phyloP scores from a whole-genome alignment of 108 stramenopile species.

The Skeletonema costatum region DNA sequence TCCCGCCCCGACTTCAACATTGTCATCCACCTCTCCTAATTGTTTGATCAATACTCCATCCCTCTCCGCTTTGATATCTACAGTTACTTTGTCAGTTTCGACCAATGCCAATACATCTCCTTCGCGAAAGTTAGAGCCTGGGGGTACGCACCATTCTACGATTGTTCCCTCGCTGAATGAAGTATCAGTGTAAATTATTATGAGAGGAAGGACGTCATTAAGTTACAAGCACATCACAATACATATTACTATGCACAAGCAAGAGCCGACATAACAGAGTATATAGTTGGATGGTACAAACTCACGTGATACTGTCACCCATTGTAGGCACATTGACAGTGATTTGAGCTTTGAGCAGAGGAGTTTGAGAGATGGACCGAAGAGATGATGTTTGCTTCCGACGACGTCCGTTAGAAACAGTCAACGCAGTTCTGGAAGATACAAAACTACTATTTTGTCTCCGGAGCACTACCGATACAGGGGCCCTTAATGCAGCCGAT shows the following conservation, averaged over 20 bases:
- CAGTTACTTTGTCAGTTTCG: constrained; percentile 94
- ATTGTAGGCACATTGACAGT: constrained; percentile 80
- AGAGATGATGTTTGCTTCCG: not conserved
- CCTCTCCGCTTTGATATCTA: constrained; percentile 88
- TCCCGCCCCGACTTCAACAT: constrained; percentile 79
- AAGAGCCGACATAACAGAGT: not conserved
- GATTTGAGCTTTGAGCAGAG: constrained; percentile 46
- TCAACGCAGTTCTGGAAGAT: not conserved
- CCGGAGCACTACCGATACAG: not conserved
- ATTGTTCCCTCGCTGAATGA: constrained; percentile 78
- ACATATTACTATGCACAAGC: not conserved
- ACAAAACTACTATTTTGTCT: not conserved
- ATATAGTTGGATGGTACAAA: constrained; percentile 8
- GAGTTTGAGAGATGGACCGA: constrained; percentile 46
- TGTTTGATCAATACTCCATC: constrained; percentile 79
- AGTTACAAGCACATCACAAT: not conserved
- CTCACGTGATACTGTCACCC: constrained; percentile 85
- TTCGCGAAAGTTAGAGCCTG: constrained; percentile 74
- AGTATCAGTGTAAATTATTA: constrained; percentile 17
- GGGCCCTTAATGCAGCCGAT: not conserved
- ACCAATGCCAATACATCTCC: constrained; percentile 89
- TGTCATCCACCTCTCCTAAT: constrained; percentile 79
- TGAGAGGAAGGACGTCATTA: not conserved
- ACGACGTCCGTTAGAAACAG: not conserved
- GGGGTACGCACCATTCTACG: constrained; percentile 80